These are phyloP conservation scores for Chloroidium sp. DNA, from an alignment of 163 green algal species.

Conservation along the genomic window DNA sequence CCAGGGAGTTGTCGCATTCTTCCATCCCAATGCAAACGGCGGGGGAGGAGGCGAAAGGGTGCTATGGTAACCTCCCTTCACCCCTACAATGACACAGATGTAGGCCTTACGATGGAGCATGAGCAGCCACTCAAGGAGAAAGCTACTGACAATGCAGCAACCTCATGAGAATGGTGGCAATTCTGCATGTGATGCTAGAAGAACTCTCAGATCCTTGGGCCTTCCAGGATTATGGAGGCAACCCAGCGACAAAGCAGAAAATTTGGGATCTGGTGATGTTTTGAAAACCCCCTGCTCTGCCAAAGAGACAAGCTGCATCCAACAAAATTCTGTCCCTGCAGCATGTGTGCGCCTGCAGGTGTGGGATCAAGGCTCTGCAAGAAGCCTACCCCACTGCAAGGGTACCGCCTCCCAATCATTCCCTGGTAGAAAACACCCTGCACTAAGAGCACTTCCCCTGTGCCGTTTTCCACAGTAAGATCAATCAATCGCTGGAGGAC, in stretches of 20 bases:
- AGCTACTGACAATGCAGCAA: background rate
- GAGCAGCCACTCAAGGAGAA: background rate
- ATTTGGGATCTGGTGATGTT: background rate
- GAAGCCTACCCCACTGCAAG: conserved; percentile 24
- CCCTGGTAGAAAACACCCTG: background rate
- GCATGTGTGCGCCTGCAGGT: conserved; percentile 32
- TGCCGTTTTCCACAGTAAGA: background rate
- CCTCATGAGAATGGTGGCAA: background rate
- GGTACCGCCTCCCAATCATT: conserved; percentile 1
- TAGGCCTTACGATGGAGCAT: background rate
- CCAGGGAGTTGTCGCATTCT: conserved; percentile 64
- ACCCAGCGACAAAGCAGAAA: too few relatives aligned
- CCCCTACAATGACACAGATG: background rate
- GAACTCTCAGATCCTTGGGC: background rate
- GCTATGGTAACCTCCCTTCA: conserved; percentile 62
- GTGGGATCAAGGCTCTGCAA: conserved; percentile 63
- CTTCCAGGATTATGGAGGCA: too few relatives aligned
- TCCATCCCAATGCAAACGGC: conserved; percentile 87
- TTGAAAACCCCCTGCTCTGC: background rate
- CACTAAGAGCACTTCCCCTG: background rate
- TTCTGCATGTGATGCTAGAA: background rate
- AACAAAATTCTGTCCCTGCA: background rate
- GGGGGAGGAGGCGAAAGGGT: conserved; percentile 92
- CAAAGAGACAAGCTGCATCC: background rate
- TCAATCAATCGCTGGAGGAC: background rate